Base-by-base conservation (phyloP, 441 rosid genomes). In the Populus hybrid region DNA sequence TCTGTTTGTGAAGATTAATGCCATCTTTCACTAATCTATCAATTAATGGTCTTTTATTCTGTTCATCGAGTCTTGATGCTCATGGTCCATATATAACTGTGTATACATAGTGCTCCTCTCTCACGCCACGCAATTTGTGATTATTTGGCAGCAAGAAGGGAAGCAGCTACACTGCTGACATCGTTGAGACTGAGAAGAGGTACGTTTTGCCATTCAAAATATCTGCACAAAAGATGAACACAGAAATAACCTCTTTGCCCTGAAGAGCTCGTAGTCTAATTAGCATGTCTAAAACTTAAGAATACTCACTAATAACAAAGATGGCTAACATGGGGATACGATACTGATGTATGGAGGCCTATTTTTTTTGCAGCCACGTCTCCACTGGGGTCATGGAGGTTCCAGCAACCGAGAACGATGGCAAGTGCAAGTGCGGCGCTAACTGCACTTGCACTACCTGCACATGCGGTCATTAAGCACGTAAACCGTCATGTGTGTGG, bases 401-500 rank as follows among this genome's bases (percentile, higher is more conserved):
- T 76, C 86, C 88, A 2, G 76, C 85, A 7, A 86, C 77, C 0
- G 97, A 92, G 94, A 74, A 87, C 35, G 85, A 86, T 1, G 92
- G 91, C 77, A 81, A 88, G 73, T 93, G 97, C 97, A 89, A 90
- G 90, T 93, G 98, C 76, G 94, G 97, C 45, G 53, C 83, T 65
- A 76, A 24, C 85, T 93, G 97, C 92, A 26, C 84, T 74, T 92
- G 97, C 82, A 69, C 75, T 24, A 29, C 74, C 82, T 93, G 97
- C 91, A 85, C 93, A 50, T 92, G 92, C 66, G 86, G 87, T 77
- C 86, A 82, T 12, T 85, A 70, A 74, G n/a, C 9, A 9, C 67
- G 8, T 35, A 26, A 63, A 29, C 4, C 10, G 75, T 33, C 16
- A 53, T 59, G 77, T 29, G 70, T 31, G 69, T 21, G 9, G 67